Percentiles rank a stretch among this genome's conserved stretches.
Evolutionary conservation across 2,329 filamentous ascomycete species (phyloP).

Genomic region (Fusarium sororula): DNA sequence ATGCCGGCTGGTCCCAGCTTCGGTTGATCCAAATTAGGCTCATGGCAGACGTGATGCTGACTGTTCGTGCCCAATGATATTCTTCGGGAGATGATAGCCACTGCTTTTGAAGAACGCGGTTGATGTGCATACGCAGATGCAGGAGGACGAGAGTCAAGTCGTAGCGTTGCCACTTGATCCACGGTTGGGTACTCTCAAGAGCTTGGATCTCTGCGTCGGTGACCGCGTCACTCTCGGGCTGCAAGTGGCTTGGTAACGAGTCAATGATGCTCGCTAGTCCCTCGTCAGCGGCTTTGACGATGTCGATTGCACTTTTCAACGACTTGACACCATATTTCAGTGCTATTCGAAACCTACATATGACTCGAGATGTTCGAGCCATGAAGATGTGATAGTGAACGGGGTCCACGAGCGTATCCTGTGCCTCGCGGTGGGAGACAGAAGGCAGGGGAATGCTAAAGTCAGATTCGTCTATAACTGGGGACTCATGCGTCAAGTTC

Average conservation of each 20-base stretch:
- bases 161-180: neutral
- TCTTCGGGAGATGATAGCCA: neutral
- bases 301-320: neutral
- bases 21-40: neutral
- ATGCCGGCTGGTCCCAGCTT: neutral
- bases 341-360: neutral
- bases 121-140: neutral
- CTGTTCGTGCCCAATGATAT: neutral
- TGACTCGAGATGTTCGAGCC: neutral
- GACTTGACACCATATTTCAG: neutral
- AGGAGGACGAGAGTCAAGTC: neutral
- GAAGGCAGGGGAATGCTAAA: neutral
- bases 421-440: neutral
- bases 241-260: neutral
- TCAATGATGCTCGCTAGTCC: neutral
- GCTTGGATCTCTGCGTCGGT: neutral
- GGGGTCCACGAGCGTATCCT: neutral
- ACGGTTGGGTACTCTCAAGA: neutral
- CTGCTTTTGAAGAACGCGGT: neutral
- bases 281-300: neutral
- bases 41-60: neutral
- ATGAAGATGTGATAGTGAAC: neutral
- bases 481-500: neutral
- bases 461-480: neutral
- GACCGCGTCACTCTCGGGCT: neutral